A percentile compares a stretch with the other conserved stretches of the same genome.
Conservation (phyloP, 1,139 yeast genomes). For the Saccharomyces pastorianus region DNA sequence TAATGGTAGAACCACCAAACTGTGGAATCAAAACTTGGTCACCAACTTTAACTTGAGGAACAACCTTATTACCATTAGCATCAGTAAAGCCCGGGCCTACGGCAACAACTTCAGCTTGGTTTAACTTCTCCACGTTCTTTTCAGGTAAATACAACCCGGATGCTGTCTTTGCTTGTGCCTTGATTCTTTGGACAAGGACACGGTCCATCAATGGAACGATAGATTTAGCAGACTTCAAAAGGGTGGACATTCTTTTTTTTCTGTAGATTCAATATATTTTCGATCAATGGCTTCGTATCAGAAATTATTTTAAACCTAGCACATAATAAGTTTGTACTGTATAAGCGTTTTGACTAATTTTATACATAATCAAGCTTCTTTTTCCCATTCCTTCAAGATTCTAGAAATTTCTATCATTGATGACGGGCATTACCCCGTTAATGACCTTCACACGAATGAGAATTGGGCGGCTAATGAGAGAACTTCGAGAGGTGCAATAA, state of each 20-base stretch:
- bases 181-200: conserved; percentile 86
- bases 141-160: conserved; percentile 95
- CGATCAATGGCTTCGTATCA: not conserved
- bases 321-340: not conserved
- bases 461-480: not conserved
- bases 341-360: not conserved
- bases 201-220: conserved; percentile 92
- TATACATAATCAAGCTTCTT: conserved; percentile 1
- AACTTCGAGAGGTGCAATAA: not conserved
- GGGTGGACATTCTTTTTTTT: conserved; percentile 36
- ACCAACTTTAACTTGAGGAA: conserved; percentile 73
- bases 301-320: not conserved
- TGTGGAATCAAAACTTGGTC: conserved; percentile 91
- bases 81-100: conserved; percentile 77
- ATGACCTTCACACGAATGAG: not conserved
- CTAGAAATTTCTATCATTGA: conserved; percentile 12
- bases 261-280: not conserved
- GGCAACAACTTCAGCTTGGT: conserved; percentile 71
- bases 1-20: conserved; percentile 80
- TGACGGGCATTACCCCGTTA: conserved; percentile 3
- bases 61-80: conserved; percentile 60
- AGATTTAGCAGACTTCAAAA: conserved; percentile 77
- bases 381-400: conserved; percentile 5
- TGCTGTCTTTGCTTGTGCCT: conserved; percentile 87
- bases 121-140: conserved; percentile 88